A percentile compares a stretch with the other conserved stretches of the same genome.
These are phyloP conservation scores for Massarina eburnea DNA, from an alignment of 2,329 filamentous ascomycete species.

Conservation along the genomic window DNA sequence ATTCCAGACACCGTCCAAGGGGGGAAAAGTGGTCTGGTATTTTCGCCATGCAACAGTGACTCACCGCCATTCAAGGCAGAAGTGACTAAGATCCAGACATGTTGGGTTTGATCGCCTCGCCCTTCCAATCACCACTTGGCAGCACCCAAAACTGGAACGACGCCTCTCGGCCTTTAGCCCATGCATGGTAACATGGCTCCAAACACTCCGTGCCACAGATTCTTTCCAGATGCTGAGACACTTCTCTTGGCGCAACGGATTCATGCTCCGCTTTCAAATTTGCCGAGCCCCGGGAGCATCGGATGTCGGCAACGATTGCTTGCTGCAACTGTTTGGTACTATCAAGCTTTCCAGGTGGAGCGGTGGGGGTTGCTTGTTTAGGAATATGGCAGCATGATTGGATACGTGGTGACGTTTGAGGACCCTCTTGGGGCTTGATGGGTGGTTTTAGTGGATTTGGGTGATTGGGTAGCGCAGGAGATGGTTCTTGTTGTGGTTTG, in stretches of 20 bases:
- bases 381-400: no score
- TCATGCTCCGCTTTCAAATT: neutral
- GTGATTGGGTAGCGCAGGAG: neutral
- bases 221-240: conserved; percentile 2
- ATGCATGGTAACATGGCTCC: conserved; percentile 10
- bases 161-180: conserved; percentile 10
- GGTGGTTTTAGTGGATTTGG: neutral
- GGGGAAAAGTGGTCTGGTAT: no score
- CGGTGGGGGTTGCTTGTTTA: no score
- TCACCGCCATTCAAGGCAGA: conserved; percentile 1
- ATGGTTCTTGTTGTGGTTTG: neutral
- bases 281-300: no score
- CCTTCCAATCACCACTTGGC: neutral
- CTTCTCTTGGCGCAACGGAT: conserved; percentile 3
- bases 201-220: conserved; percentile 4
- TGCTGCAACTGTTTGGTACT: no score
- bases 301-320: no score
- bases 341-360: no score
- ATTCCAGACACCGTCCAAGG: no score
- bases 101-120: neutral
- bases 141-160: neutral
- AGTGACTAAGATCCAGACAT: neutral
- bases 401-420: no score
- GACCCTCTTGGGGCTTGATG: no score
- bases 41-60: no score